Conservation (phyloP, 1,139 yeast species). For the Kodamaea sp. region DNA sequence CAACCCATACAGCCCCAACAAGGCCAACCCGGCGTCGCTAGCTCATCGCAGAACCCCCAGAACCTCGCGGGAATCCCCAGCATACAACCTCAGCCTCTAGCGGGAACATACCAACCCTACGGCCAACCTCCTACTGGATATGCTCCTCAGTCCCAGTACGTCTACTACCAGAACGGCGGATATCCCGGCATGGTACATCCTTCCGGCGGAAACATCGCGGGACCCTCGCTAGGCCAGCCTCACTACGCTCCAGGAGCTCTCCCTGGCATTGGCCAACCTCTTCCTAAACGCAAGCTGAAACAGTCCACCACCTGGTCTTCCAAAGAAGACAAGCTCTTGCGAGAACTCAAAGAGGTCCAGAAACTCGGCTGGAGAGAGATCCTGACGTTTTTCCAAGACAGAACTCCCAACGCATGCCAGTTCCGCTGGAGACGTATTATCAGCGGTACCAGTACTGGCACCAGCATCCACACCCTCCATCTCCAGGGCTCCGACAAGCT, state of each 20-base stretch:
- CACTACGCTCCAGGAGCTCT: conserved; percentile 4
- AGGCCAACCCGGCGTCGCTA: no score
- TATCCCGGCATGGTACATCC: conserved; percentile 1
- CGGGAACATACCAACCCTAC: background rate
- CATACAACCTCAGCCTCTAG: background rate
- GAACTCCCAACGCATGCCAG: conserved; percentile 51
- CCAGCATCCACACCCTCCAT: conserved; percentile 7
- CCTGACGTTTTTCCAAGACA: conserved; percentile 41
- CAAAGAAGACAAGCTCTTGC: conserved; percentile 38
- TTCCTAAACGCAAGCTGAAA: conserved; percentile 24
- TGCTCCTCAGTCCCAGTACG: conserved; percentile 9
- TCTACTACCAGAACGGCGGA: conserved; percentile 7
- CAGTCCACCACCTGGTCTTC: conserved; percentile 44
- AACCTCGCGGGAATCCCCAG: background rate
- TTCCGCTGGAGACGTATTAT: conserved; percentile 49
- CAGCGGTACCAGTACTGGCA: conserved; percentile 24
- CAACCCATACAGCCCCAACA: no score
- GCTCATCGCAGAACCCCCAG: background rate
- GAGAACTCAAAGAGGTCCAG: conserved; percentile 42
- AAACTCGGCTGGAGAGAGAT: conserved; percentile 51
- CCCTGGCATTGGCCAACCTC: conserved; percentile 8
- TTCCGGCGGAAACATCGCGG: conserved; percentile 1
- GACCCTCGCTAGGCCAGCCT: conserved; percentile 1
- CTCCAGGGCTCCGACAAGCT: conserved; percentile 9
- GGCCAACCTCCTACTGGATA: background rate